Conservation (phyloP, 768 basidiomycete species). For the Suillus fuscotomentosus region DNA sequence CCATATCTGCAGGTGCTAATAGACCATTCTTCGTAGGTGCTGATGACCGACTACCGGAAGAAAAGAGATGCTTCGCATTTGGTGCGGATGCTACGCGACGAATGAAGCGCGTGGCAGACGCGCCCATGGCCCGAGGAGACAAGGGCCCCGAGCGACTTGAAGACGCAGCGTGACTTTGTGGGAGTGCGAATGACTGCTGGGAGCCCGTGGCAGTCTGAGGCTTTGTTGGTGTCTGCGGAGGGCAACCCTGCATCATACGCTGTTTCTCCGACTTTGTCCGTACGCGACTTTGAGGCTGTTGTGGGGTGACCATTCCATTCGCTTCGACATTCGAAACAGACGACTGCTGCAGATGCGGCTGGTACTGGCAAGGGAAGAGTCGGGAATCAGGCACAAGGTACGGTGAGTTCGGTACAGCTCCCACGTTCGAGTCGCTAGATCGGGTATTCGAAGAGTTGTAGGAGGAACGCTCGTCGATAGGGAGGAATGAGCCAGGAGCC, state of each 20-base stretch:
- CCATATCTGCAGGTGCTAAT: slow-evolving; percentile 63
- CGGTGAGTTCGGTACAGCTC: slow-evolving; percentile 26
- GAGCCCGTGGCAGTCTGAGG: slow-evolving; percentile 31
- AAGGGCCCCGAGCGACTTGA: slow-evolving; percentile 48
- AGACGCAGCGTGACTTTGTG: slow-evolving; percentile 26
- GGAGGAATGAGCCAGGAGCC: slow-evolving; percentile 53
- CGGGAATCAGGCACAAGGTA: slow-evolving; percentile 29
- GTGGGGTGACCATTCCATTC: slow-evolving; percentile 24
- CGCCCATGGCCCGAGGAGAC: slow-evolving; percentile 67
- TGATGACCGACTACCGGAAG: slow-evolving; percentile 52
- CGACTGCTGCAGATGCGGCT: slow-evolving; percentile 11
- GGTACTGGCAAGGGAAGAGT: slow-evolving; percentile 11
- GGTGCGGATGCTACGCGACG: slow-evolving; percentile 96
- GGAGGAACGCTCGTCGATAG: slow-evolving; percentile 64
- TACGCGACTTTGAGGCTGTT: slow-evolving; percentile 19
- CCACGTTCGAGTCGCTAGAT: slow-evolving; percentile 66
- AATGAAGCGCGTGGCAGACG: slow-evolving; percentile 83
- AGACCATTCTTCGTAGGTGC: slow-evolving; percentile 75
- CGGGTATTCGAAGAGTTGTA: slow-evolving; percentile 77
- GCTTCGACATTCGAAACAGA: slow-evolving; percentile 8
- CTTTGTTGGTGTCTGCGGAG: slow-evolving; percentile 36
- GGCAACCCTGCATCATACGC: slow-evolving; percentile 43
- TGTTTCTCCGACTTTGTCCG: slow-evolving; percentile 51
- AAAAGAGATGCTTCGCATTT: slow-evolving; percentile 90
- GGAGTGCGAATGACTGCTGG: slow-evolving; percentile 40